Evolutionary conservation across 805 yeast species (phyloP).

Genomic region (Saturnispora halmiae): DNA sequence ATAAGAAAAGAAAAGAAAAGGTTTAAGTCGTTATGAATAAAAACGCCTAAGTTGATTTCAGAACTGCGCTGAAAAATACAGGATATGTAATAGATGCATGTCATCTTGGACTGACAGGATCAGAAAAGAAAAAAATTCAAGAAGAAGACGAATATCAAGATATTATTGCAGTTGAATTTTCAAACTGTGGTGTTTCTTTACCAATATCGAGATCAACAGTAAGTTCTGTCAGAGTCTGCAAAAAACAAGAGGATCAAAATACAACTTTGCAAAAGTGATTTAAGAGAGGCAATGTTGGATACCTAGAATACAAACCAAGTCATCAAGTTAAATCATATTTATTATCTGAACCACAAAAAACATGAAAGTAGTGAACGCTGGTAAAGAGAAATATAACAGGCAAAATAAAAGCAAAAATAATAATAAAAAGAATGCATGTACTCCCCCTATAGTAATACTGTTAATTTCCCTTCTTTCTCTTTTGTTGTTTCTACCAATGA

Average conservation of each 20-base stretch:
- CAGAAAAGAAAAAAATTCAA: constrained; percentile 6
- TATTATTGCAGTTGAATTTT: constrained; percentile 4
- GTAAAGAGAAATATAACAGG: too few species aligned
- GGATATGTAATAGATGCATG: constrained; percentile 9
- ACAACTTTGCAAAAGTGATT: too few species aligned
- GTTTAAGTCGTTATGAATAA: constrained; percentile 9
- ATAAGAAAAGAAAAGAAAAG: constrained; percentile 8
- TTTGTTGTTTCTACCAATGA: too few species aligned
- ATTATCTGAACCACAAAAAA: too few species aligned
- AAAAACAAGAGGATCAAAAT: background rate
- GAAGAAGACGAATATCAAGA: constrained; percentile 5
- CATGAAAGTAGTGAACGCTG: too few species aligned
- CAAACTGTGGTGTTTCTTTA: constrained; percentile 1
- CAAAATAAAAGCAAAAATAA: too few species aligned
- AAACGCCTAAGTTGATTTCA: constrained; percentile 3
- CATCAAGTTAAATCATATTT: too few species aligned
- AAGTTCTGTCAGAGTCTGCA: background rate
- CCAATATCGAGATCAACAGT: background rate
- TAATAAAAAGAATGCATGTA: too few species aligned
- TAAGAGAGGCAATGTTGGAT: too few species aligned
- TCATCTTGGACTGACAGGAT: constrained; percentile 1
- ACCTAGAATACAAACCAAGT: too few species aligned
- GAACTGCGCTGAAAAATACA: constrained; percentile 7
- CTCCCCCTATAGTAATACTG: too few species aligned
- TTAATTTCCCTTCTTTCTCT: too few species aligned